Conservation (phyloP, 2,329 filamentous ascomycete genomes). For the Aulographum hederae region DNA sequence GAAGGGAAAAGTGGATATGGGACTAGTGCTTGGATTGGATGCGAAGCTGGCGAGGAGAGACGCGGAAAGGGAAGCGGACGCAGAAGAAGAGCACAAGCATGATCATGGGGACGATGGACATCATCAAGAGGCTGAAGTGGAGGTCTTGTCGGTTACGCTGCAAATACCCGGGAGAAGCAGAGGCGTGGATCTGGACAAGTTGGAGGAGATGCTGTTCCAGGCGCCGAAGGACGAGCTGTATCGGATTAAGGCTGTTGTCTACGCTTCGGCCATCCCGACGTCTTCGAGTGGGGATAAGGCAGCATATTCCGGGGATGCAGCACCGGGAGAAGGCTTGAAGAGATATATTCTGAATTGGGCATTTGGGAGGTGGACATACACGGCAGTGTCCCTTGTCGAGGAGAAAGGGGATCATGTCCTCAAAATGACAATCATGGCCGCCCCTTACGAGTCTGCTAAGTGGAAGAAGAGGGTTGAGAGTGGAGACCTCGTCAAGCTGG, state of each 20-base stretch:
- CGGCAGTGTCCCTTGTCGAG: slow-evolving; percentile 27
- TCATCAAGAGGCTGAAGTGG: slow-evolving; percentile 68
- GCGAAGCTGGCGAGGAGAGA: slow-evolving; percentile 47
- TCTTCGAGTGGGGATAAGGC: slow-evolving; percentile 24
- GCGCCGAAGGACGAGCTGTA: slow-evolving; percentile 91
- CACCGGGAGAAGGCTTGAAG: slow-evolving; percentile 19
- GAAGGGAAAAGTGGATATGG: slow-evolving; percentile 58
- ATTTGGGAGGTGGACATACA: slow-evolving; percentile 89
- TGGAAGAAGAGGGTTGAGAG: slow-evolving; percentile 58
- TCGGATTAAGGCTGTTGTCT: slow-evolving; percentile 65
- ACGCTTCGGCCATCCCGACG: slow-evolving; percentile 24
- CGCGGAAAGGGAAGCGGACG: slow-evolving; percentile 14
- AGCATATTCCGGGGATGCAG: too few relatives aligned
- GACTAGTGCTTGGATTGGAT: slow-evolving; percentile 76
- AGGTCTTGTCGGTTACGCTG: slow-evolving; percentile 71
- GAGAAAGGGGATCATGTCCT: slow-evolving; percentile 34
- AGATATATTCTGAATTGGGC: slow-evolving; percentile 96
- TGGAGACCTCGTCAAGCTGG: slow-evolving; percentile 21
- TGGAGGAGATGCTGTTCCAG: slow-evolving; percentile 47
- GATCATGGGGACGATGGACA: slow-evolving; percentile 27
- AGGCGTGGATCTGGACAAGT: slow-evolving; percentile 38
- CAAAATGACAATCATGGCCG: slow-evolving; percentile 60
- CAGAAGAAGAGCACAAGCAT: slow-evolving; percentile 18
- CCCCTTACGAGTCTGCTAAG: slow-evolving; percentile 52
- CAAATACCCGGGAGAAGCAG: too few relatives aligned